These are phyloP conservation scores for Zygoascus bituminiphila DNA, from an alignment of 805 yeast species.

Conservation along the genomic window DNA sequence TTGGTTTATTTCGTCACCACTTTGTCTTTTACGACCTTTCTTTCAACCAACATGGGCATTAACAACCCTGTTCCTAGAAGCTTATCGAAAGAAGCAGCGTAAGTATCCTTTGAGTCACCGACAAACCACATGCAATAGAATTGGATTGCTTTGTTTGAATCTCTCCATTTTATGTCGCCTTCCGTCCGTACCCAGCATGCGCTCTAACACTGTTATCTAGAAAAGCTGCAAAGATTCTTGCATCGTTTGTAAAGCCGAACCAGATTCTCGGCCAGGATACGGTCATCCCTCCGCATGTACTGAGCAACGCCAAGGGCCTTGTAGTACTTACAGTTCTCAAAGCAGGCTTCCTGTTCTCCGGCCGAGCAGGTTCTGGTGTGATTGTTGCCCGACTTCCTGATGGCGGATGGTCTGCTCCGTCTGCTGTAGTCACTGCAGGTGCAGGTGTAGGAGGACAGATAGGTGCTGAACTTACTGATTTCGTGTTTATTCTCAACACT, in stretches of 20 bases:
- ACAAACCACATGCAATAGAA: too few relatives aligned
- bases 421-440: slow-evolving; percentile 92
- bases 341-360: slow-evolving; percentile 93
- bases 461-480: slow-evolving; percentile 94
- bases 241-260: slow-evolving; percentile 90
- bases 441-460: slow-evolving; percentile 99
- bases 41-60: slow-evolving; percentile 48
- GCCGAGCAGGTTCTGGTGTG: slow-evolving; percentile 96
- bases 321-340: slow-evolving; percentile 90
- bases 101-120: too few relatives aligned
- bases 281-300: slow-evolving; percentile 81
- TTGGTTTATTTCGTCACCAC: too few relatives aligned
- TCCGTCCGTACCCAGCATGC: too few relatives aligned
- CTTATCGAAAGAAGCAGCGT: slow-evolving; percentile 77
- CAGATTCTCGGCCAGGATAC: slow-evolving; percentile 81
- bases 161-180: too few relatives aligned
- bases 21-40: neutral
- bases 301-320: slow-evolving; percentile 85
- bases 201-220: too few relatives aligned
- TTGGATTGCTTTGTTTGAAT: too few relatives aligned
- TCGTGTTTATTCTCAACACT: slow-evolving; percentile 84
- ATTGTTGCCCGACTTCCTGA: slow-evolving; percentile 90
- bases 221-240: slow-evolving; percentile 86
- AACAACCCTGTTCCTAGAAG: slow-evolving; percentile 95
- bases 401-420: slow-evolving; percentile 96